A percentile compares a stretch with the other conserved stretches of the same genome.
Evolutionary conservation across 306 rosid species (phyloP).

Genomic region (Lathyrus aphaca): DNA sequence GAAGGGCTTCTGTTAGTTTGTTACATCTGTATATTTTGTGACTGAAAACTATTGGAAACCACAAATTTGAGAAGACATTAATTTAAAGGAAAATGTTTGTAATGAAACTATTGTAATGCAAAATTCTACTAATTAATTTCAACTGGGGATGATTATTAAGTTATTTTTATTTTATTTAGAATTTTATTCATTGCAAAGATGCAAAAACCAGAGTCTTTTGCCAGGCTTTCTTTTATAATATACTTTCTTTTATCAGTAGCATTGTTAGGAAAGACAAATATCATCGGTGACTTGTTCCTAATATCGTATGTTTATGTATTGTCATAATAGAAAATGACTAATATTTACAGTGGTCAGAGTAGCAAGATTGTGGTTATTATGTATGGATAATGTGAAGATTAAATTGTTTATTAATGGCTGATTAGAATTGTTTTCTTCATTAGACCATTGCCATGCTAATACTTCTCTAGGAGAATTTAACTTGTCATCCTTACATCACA

Average conservation of each 20-base stretch:
- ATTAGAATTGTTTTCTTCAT: no score
- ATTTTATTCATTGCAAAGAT: background rate
- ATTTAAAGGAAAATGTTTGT: slow-evolving; percentile 7
- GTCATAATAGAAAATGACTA: no score
- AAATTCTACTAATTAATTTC: background rate
- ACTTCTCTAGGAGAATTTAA: no score
- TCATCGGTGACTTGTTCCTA: no score
- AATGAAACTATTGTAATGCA: background rate
- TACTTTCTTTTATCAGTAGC: slow-evolving; percentile 33
- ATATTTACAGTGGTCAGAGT: no score
- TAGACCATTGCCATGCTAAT: no score
- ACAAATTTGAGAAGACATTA: background rate
- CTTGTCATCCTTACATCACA: no score
- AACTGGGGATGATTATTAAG: background rate
- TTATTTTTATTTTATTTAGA: background rate
- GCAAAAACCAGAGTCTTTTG: background rate
- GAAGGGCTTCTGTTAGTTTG: slow-evolving; percentile 1
- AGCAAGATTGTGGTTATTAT: no score
- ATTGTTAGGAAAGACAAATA: background rate
- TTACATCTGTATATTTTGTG: slow-evolving; percentile 3
- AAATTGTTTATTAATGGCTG: no score
- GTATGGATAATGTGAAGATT: no score
- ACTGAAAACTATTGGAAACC: slow-evolving; percentile 3
- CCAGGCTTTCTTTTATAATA: background rate
- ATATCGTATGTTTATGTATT: no score